A percentile compares a stretch with the other conserved stretches of the same genome.
These are phyloP conservation scores for Podaxis sp. DNA, from an alignment of 768 basidiomycete species.

Conservation along the genomic window DNA sequence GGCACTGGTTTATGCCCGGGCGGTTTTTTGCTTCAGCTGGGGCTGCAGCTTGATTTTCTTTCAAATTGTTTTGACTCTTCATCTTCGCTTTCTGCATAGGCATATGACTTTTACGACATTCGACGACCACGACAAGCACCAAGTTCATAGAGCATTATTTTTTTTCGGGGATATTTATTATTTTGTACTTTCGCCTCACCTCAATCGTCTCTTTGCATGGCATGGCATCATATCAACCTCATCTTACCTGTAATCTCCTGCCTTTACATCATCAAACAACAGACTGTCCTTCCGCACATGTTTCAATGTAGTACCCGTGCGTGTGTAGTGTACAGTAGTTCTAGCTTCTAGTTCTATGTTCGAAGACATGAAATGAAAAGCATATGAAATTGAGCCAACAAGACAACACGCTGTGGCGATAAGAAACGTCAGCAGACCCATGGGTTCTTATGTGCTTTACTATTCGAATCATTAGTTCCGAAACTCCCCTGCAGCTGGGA, in stretches of 20 bases:
- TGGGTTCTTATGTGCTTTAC: neutral
- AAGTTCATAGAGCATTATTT: constrained; percentile 17
- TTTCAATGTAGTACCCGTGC: constrained; percentile 6
- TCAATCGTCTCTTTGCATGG: constrained; percentile 2
- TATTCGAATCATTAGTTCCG: neutral
- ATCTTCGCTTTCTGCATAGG: constrained; percentile 4
- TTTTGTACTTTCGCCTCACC: constrained; percentile 1
- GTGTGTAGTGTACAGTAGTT: constrained; percentile 8
- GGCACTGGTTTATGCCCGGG: constrained; percentile 56
- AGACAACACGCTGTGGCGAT: neutral
- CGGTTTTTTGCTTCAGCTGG: constrained; percentile 47
- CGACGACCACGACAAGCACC: constrained; percentile 5
- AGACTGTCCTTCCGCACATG: neutral
- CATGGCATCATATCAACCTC: constrained; percentile 9
- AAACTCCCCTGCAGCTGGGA: constrained; percentile 19
- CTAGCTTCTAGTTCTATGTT: neutral
- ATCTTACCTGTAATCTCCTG: constrained; percentile 3
- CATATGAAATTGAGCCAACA: neutral
- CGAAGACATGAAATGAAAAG: constrained; percentile 4
- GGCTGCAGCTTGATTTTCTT: constrained; percentile 23
- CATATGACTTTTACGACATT: constrained; percentile 1
- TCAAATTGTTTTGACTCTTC: neutral
- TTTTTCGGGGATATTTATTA: constrained; percentile 10
- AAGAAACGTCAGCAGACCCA: neutral
- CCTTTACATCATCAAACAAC: neutral